phyloP scores from a whole-genome alignment of 78 protist genomes.

The Andalucia godoyi region DNA sequence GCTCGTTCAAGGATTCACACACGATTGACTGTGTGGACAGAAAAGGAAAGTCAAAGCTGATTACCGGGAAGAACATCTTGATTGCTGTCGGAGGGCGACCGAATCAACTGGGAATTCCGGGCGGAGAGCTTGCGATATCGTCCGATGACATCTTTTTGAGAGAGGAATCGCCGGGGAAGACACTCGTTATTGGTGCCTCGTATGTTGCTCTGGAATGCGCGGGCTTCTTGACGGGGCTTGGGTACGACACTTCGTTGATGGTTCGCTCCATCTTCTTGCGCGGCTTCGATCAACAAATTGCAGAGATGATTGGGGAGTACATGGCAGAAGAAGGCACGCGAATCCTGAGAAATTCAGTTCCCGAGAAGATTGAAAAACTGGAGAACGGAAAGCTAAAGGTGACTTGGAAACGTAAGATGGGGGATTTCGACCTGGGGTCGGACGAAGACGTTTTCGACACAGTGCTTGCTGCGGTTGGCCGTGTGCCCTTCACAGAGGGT shows the following conservation, averaged over 20 bases:
- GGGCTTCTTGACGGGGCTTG: conserved; percentile 73
- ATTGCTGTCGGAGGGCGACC: conserved; percentile 86
- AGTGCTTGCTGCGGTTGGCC: conserved; percentile 81
- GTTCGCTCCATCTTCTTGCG: conserved; percentile 67
- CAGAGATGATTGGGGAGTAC: conserved; percentile 28
- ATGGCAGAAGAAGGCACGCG: conserved; percentile 54
- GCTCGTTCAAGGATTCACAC: conserved; percentile 56
- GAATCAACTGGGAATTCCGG: conserved; percentile 47
- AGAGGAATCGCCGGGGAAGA: conserved; percentile 64
- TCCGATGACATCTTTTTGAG: conserved; percentile 81
- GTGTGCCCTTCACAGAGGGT: conserved; percentile 31
- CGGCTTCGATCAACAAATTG: conserved; percentile 82
- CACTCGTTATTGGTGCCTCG: conserved; percentile 74
- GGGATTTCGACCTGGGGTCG: too few species aligned
- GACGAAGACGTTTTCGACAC: conserved; percentile 62
- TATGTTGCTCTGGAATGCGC: conserved; percentile 90
- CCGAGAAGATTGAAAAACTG: conserved; percentile 7
- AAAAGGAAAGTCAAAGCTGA: conserved; percentile 4
- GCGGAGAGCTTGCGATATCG: conserved; percentile 73
- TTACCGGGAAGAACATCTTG: conserved; percentile 51
- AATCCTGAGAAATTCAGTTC: conserved; percentile 29
- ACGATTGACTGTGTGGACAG: conserved; percentile 30
- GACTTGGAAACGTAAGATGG: too few species aligned
- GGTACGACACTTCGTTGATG: conserved; percentile 43
- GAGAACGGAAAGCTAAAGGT: not conserved